Percentiles rank a stretch among this genome's conserved stretches.
Conservation (phyloP, 352 stramenopile genomes). For the Phytopythium montanum region DNA sequence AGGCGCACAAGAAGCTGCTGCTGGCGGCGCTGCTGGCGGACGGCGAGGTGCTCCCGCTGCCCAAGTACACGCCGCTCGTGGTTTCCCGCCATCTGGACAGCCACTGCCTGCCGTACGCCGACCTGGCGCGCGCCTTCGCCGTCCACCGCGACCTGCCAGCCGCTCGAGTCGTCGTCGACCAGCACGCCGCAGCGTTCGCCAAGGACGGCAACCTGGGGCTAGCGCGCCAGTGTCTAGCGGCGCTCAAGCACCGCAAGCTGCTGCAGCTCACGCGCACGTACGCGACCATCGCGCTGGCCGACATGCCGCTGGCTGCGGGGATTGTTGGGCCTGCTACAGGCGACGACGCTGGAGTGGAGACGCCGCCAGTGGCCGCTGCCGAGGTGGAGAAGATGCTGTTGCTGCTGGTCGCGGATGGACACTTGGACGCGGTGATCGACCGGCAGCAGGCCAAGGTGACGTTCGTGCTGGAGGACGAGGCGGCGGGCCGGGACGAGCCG, state of each 20-base stretch:
- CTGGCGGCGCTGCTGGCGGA: conserved; percentile 60
- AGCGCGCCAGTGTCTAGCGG: conserved; percentile 71
- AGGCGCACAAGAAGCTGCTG: conserved; percentile 82
- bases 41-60: conserved; percentile 48
- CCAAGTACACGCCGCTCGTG: conserved; percentile 80
- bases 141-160: conserved; percentile 31
- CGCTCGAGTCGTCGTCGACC: conserved; percentile 28
- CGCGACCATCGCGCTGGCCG: conserved; percentile 61
- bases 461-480: conserved; percentile 67
- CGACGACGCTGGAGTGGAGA: neutral
- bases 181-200: conserved; percentile 42
- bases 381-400: conserved; percentile 63
- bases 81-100: conserved; percentile 67
- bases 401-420: conserved; percentile 40
- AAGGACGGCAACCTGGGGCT: conserved; percentile 71
- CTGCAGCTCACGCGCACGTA: conserved; percentile 78
- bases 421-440: conserved; percentile 68
- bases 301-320: conserved; percentile 50
- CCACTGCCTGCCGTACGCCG: conserved; percentile 57
- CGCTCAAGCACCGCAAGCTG: conserved; percentile 67
- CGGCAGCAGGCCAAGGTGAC: conserved; percentile 75
- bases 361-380: neutral
- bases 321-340: conserved; percentile 18
- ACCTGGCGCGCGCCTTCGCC: conserved; percentile 55
- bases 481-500: conserved; percentile 26